Conservation (phyloP, 2,329 filamentous ascomycete species). For the Phyllosticta citribraziliensis region DNA sequence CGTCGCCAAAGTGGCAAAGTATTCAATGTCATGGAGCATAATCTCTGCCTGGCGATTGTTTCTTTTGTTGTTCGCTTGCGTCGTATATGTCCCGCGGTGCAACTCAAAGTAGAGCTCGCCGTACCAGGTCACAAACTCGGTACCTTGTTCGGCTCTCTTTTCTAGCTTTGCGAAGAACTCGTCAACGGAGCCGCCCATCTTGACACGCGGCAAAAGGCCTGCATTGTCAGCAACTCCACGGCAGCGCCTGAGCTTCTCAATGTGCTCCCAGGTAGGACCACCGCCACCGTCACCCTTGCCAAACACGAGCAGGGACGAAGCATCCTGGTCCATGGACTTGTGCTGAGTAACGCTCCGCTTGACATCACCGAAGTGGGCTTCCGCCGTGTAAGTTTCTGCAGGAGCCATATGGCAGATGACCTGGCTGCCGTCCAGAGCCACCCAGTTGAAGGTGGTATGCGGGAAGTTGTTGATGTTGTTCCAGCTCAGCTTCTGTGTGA, state of each 20-base stretch:
- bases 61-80: conserved; percentile 92
- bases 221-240: conserved; percentile 84
- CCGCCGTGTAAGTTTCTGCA: conserved; percentile 87
- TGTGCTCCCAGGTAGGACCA: conserved; percentile 83
- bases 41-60: conserved; percentile 85
- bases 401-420: conserved; percentile 98
- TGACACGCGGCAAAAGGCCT: conserved; percentile 73
- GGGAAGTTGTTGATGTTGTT: conserved; percentile 99
- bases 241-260: conserved; percentile 89
- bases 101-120: conserved; percentile 97
- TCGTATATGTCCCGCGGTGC: conserved; percentile 94
- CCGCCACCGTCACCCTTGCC: conserved; percentile 95
- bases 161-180: conserved; percentile 86
- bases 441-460: conserved; percentile 98
- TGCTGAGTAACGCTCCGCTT: conserved; percentile 82
- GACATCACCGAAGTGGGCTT: conserved; percentile 90
- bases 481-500: conserved; percentile 98
- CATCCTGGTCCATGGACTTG: conserved; percentile 91
- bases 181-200: conserved; percentile 82
- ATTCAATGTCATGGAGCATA: conserved; percentile 77
- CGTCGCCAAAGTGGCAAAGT: conserved; percentile 76
- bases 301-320: conserved; percentile 83
- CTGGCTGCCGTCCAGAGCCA: conserved; percentile 87
- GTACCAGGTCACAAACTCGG: conserved; percentile 87
- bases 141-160: conserved; percentile 57